These are phyloP conservation scores for Arbutus unedo DNA, from an alignment of 148 eudicot species.

Conservation along the genomic window DNA sequence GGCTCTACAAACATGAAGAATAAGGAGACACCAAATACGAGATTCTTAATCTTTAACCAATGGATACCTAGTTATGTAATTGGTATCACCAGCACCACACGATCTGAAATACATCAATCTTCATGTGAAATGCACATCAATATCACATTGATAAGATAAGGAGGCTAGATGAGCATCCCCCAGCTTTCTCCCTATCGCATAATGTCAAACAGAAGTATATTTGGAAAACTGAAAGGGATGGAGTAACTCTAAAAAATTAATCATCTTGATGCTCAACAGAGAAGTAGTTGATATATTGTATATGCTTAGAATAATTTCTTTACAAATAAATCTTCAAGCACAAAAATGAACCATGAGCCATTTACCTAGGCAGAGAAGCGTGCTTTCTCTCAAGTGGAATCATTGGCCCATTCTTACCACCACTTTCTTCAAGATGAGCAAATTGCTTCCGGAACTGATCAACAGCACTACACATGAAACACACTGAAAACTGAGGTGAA, in stretches of 20 bases:
- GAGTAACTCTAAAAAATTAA: not conserved
- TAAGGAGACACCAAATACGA: not conserved
- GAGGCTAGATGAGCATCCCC: not conserved
- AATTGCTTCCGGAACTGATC: slow-evolving; percentile 66
- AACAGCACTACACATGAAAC: slow-evolving; percentile 45
- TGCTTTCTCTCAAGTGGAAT: slow-evolving; percentile 58
- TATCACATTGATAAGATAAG: not conserved
- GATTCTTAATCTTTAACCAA: not conserved
- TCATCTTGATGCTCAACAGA: not conserved
- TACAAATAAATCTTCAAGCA: not conserved
- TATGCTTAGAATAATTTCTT: not conserved
- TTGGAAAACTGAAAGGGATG: not conserved
- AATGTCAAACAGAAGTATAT: not conserved
- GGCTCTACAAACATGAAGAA: not conserved
- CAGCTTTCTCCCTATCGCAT: not conserved
- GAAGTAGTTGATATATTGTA: not conserved
- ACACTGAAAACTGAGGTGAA: not conserved
- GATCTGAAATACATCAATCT: not conserved
- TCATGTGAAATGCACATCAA: not conserved
- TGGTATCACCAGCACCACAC: not conserved
- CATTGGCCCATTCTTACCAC: slow-evolving; percentile 41
- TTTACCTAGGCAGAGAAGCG: slow-evolving; percentile 66
- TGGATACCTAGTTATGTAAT: not conserved
- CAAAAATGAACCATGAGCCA: not conserved
- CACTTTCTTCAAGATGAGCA: slow-evolving; percentile 63